Conservation (phyloP, 2,329 filamentous ascomycete genomes). For the Penicillium palitans region DNA sequence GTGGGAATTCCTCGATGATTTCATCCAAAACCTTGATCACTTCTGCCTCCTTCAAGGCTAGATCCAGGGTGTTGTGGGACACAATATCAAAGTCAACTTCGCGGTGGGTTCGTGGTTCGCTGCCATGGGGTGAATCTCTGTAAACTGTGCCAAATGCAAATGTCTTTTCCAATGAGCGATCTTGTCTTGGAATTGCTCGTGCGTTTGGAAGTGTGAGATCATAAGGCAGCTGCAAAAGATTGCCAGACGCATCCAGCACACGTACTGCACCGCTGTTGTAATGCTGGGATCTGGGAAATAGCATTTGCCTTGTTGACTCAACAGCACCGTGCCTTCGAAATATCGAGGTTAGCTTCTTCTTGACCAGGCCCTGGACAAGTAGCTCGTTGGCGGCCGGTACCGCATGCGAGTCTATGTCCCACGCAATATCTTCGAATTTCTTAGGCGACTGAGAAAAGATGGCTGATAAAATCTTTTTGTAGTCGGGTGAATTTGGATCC, state of each 20-base stretch:
- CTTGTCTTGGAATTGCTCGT: slow-evolving; percentile 70
- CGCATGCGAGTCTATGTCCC: slow-evolving; percentile 66
- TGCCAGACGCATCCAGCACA: slow-evolving; percentile 78
- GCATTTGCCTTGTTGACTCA: slow-evolving; percentile 69
- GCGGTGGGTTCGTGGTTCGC: slow-evolving; percentile 77
- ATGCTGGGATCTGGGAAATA: slow-evolving; percentile 80
- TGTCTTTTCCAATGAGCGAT: slow-evolving; percentile 67
- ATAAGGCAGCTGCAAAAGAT: slow-evolving; percentile 89
- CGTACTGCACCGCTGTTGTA: slow-evolving; percentile 75
- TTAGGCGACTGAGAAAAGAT: slow-evolving; percentile 76
- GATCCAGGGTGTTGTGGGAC: slow-evolving; percentile 75
- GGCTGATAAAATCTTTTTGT: slow-evolving; percentile 83
- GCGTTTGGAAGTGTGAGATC: slow-evolving; percentile 90
- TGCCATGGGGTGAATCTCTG: slow-evolving; percentile 73
- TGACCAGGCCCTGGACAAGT: slow-evolving; percentile 70
- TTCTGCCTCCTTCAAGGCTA: slow-evolving; percentile 89
- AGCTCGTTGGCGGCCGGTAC: slow-evolving; percentile 54
- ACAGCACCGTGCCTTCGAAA: slow-evolving; percentile 89
- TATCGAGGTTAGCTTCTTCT: slow-evolving; percentile 70
- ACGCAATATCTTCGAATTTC: slow-evolving; percentile 76
- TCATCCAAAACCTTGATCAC: slow-evolving; percentile 94
- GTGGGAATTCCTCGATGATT: slow-evolving; percentile 77
- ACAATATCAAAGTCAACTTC: slow-evolving; percentile 97
- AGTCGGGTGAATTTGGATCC: slow-evolving; percentile 82
- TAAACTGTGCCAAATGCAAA: slow-evolving; percentile 89